A percentile compares a stretch with the other conserved stretches of the same genome.
These are phyloP conservation scores for Pleurotus pulmonarius DNA, from an alignment of 768 basidiomycete species.

Conservation along the genomic window DNA sequence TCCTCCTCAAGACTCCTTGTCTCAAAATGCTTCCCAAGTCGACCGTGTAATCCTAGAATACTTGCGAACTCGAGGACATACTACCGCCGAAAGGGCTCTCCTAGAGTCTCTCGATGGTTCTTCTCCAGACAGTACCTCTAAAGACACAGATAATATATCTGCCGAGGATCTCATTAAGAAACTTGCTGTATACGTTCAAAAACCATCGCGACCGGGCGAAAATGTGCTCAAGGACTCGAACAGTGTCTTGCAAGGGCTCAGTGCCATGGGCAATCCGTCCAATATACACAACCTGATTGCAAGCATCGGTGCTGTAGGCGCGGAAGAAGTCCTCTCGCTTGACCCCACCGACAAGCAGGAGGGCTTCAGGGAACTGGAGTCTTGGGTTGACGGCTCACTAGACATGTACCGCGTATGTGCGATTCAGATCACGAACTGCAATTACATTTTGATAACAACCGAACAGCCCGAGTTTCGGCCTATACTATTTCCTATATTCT, in stretches of 20 bases:
- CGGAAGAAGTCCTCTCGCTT: slow-evolving; percentile 75
- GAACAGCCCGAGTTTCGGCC: slow-evolving; percentile 87
- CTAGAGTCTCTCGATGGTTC: slow-evolving; percentile 37
- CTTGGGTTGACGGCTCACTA: slow-evolving; percentile 86
- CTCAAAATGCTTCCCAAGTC: slow-evolving; percentile 29
- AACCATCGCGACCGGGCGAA: slow-evolving; percentile 62
- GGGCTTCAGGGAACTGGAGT: slow-evolving; percentile 80
- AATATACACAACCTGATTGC: slow-evolving; percentile 75
- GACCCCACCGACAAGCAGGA: slow-evolving; percentile 86
- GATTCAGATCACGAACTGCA: background rate
- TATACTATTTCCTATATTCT: slow-evolving; percentile 93
- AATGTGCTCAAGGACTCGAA: slow-evolving; percentile 66
- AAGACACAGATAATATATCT: slow-evolving; percentile 34
- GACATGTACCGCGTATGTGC: slow-evolving; percentile 79
- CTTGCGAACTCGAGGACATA: slow-evolving; percentile 44
- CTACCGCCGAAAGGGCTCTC: slow-evolving; percentile 45
- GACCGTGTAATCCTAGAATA: slow-evolving; percentile 47
- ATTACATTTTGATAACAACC: slow-evolving; percentile 19
- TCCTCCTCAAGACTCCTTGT: slow-evolving; percentile 27
- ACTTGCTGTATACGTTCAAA: slow-evolving; percentile 66
- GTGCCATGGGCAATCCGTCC: slow-evolving; percentile 62
- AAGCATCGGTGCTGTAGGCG: slow-evolving; percentile 74
- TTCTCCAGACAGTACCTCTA: slow-evolving; percentile 42
- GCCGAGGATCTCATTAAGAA: slow-evolving; percentile 52
- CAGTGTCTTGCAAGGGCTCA: slow-evolving; percentile 65